These are phyloP conservation scores for Pseudocercospora pini-densiflorae DNA, from an alignment of 2,329 filamentous ascomycete species.

Conservation along the genomic window DNA sequence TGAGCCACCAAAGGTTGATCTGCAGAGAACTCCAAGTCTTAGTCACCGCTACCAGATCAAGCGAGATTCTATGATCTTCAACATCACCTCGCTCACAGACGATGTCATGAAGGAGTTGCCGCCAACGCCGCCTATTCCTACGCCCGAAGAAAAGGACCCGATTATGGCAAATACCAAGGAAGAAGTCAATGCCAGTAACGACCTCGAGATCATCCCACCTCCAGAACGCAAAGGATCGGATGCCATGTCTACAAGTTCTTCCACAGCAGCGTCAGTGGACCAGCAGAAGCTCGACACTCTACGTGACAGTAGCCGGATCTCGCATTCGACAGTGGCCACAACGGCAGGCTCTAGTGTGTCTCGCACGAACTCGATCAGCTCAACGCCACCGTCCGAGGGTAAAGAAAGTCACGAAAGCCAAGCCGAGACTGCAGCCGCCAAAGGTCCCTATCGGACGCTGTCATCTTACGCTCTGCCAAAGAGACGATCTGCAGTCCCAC, in stretches of 20 bases:
- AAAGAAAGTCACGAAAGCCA: slow-evolving; percentile 24
- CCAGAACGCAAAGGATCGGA: slow-evolving; percentile 22
- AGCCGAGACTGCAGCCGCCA: slow-evolving; percentile 18
- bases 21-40: slow-evolving; percentile 31
- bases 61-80: slow-evolving; percentile 27
- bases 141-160: neutral
- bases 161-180: neutral
- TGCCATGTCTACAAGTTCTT: slow-evolving; percentile 32
- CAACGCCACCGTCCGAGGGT: slow-evolving; percentile 31
- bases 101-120: slow-evolving; percentile 1
- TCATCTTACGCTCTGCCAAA: slow-evolving; percentile 32
- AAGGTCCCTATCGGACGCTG: slow-evolving; percentile 29
- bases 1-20: slow-evolving; percentile 28
- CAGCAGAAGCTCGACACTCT: slow-evolving; percentile 35
- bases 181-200: neutral
- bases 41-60: slow-evolving; percentile 45
- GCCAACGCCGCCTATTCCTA: neutral
- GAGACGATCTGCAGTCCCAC: slow-evolving; percentile 32
- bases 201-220: neutral
- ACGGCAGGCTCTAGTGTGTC: slow-evolving; percentile 28
- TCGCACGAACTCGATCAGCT: slow-evolving; percentile 35
- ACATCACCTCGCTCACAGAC: slow-evolving; percentile 23
- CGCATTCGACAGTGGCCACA: slow-evolving; percentile 35
- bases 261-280: slow-evolving; percentile 31
- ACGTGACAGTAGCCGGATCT: slow-evolving; percentile 38